Evolutionary conservation across 2,329 filamentous ascomycete species (phyloP).

Genomic region (Xylariaceae sp.): DNA sequence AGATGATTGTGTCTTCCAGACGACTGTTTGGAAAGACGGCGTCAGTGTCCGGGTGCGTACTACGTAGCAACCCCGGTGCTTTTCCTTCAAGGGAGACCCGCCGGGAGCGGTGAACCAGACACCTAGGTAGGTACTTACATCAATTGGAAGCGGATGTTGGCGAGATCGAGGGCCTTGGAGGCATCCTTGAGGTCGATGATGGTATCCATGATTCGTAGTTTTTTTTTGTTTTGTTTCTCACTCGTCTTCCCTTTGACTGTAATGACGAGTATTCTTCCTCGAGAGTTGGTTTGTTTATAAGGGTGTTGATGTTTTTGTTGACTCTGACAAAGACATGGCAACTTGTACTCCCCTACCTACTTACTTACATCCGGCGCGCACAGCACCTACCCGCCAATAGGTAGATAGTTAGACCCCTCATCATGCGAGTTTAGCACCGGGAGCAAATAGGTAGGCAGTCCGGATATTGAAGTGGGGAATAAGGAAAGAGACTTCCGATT

Average conservation of each 20-base stretch:
- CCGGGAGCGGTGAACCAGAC: too few species aligned
- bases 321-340: too few species aligned
- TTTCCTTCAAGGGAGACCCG: not conserved
- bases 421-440: too few species aligned
- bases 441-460: too few species aligned
- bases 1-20: constrained; percentile 95
- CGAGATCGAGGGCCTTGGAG: constrained; percentile 78
- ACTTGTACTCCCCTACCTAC: too few species aligned
- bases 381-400: too few species aligned
- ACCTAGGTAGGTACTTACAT: constrained; percentile 55
- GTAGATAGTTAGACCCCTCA: too few species aligned
- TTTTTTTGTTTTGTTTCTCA: not conserved
- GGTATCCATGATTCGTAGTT: constrained; percentile 64
- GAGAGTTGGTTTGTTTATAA: not conserved
- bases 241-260: not conserved
- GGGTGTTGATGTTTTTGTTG: too few species aligned
- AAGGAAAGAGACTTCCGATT: not conserved
- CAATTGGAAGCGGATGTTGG: constrained; percentile 87
- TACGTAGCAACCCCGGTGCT: too few species aligned
- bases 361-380: too few species aligned
- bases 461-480: too few species aligned
- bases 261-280: too few species aligned
- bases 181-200: constrained; percentile 83
- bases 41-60: not conserved
- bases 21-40: constrained; percentile 51